These are phyloP conservation scores for Prunus mume DNA, from an alignment of 306 rosid species.

Conservation along the genomic window DNA sequence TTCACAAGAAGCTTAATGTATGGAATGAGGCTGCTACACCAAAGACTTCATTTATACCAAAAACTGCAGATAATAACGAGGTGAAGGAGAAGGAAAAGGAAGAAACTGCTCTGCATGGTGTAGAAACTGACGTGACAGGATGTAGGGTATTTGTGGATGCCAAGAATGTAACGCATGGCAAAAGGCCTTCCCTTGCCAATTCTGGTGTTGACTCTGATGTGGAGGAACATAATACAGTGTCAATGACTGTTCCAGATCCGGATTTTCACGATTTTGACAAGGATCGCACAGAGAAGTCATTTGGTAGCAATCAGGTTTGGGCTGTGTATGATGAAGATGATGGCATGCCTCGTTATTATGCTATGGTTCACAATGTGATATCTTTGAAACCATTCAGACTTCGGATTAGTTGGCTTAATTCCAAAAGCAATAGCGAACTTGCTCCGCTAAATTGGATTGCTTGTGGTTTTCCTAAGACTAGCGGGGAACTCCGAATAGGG, in stretches of 20 bases:
- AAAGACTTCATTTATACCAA: conserved; percentile 27
- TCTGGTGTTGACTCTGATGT: conserved; percentile 22
- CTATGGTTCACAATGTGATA: conserved; percentile 61
- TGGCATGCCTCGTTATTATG: conserved; percentile 93
- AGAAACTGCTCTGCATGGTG: conserved; percentile 19
- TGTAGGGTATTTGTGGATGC: conserved; percentile 21
- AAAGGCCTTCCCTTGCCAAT: conserved; percentile 28
- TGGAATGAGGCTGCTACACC: conserved; percentile 28
- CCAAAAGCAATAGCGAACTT: conserved; percentile 66
- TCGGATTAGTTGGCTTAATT: conserved; percentile 73
- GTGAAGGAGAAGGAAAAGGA: conserved; percentile 33
- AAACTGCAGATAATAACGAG: conserved; percentile 22
- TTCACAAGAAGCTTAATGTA: conserved; percentile 53
- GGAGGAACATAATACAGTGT: conserved; percentile 27
- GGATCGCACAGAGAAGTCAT: conserved; percentile 76
- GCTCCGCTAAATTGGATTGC: conserved; percentile 67
- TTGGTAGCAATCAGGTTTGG: conserved; percentile 77
- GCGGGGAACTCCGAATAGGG: conserved; percentile 67
- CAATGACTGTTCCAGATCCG: conserved; percentile 82
- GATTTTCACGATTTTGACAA: conserved; percentile 86
- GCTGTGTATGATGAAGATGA: conserved; percentile 87
- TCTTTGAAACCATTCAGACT: conserved; percentile 65
- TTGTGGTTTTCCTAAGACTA: conserved; percentile 72
- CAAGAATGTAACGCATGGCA: conserved; percentile 4
- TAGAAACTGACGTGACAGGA: conserved; percentile 24